Evolutionary conservation across 345 rosid species (phyloP).

Genomic region (Dimocarpus longan): DNA sequence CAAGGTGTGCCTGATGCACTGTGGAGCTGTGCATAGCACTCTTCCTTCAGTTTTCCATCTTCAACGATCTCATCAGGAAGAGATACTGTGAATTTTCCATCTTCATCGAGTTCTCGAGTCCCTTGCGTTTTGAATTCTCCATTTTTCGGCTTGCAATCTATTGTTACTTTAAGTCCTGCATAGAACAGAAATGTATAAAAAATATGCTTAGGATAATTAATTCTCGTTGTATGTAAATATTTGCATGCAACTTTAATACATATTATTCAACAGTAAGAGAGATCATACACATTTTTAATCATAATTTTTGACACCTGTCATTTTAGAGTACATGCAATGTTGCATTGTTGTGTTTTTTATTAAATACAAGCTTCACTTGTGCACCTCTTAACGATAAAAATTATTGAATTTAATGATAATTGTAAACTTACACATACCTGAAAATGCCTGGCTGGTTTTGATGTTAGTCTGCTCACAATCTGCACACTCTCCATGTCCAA

Average conservation of each 20-base stretch:
- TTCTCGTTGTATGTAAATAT: no score
- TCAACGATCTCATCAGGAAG: conserved; percentile 54
- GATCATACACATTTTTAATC: no score
- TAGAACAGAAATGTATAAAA: not conserved
- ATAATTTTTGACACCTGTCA: no score
- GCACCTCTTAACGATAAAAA: no score
- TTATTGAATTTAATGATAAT: no score
- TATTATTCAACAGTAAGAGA: no score
- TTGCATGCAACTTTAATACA: no score
- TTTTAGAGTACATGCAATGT: no score
- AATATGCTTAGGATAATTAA: no score
- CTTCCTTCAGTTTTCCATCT: conserved; percentile 61
- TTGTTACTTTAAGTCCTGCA: conserved; percentile 68
- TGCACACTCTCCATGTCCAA: conserved; percentile 48
- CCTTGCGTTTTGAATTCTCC: conserved; percentile 65
- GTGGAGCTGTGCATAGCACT: conserved; percentile 88
- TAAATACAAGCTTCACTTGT: no score
- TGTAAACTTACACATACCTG: conserved; percentile 24
- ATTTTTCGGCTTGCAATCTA: conserved; percentile 63
- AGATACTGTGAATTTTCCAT: conserved; percentile 62
- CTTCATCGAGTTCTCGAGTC: conserved; percentile 50
- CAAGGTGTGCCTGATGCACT: conserved; percentile 63
- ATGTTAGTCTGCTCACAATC: conserved; percentile 35
- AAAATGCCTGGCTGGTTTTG: conserved; percentile 33
- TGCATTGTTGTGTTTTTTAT: no score